Conservation (phyloP, 768 basidiomycete genomes). For the Lactifluus subvellereus region DNA sequence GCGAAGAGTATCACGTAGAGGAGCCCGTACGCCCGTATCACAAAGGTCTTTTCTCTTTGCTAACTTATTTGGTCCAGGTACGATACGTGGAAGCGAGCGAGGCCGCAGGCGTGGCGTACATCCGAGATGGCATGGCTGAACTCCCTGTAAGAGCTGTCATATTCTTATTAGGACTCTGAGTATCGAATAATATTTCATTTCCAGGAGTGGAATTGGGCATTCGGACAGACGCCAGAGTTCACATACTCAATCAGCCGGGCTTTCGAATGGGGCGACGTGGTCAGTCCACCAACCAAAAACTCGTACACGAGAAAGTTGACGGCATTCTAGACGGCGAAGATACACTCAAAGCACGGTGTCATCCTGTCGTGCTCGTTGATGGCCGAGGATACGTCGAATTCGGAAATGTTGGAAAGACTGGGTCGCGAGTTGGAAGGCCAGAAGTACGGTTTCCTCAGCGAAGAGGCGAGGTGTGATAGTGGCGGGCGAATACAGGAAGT, state of each 20-base stretch:
- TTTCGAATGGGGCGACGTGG: constrained; percentile 39
- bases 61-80: background rate
- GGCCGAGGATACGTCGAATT: constrained; percentile 19
- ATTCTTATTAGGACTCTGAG: background rate
- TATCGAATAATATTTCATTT: background rate
- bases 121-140: constrained; percentile 65
- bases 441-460: constrained; percentile 37
- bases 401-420: constrained; percentile 27
- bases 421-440: constrained; percentile 32
- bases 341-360: constrained; percentile 61
- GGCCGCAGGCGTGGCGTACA: constrained; percentile 51
- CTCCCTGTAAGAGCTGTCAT: constrained; percentile 47
- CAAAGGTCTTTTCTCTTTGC: background rate
- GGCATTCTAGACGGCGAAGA: constrained; percentile 36
- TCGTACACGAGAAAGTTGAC: constrained; percentile 9
- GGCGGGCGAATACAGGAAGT: constrained; percentile 25
- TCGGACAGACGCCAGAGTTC: constrained; percentile 93
- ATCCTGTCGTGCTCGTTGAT: constrained; percentile 43
- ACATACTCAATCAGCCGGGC: constrained; percentile 46
- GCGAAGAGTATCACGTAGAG: constrained; percentile 43
- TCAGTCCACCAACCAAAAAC: constrained; percentile 28
- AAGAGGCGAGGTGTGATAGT: constrained; percentile 18
- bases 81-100: constrained; percentile 33
- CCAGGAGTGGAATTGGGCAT: constrained; percentile 91
- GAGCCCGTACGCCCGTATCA: constrained; percentile 30